Evolutionary conservation across 2,329 filamentous ascomycete genomes (phyloP).

Genomic region (Verticillium dahliae): DNA sequence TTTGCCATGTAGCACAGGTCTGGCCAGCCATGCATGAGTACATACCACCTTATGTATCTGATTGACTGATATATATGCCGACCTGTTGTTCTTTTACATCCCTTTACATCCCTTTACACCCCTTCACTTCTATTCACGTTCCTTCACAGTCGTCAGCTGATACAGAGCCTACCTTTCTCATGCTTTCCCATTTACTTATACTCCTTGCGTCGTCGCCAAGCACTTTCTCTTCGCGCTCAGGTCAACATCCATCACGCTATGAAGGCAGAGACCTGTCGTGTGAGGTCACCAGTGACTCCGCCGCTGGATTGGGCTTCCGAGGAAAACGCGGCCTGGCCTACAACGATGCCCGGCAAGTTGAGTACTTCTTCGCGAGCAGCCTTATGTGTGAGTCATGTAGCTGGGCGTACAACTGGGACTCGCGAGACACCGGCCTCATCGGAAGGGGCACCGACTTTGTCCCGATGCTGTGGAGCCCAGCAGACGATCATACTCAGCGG

Average conservation of each 20-base stretch:
- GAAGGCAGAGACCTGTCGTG: background rate
- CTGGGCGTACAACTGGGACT: slow-evolving; percentile 68
- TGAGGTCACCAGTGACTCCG: background rate
- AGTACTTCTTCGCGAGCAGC: slow-evolving; percentile 36
- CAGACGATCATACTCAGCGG: slow-evolving; percentile 30
- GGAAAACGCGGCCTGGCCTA: slow-evolving; percentile 63
- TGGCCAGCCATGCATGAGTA: too few species aligned
- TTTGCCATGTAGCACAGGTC: too few species aligned
- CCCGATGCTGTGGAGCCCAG: slow-evolving; percentile 60
- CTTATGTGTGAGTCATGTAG: slow-evolving; percentile 30
- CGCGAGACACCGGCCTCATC: slow-evolving; percentile 32
- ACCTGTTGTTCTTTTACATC: too few species aligned
- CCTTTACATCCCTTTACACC: too few species aligned
- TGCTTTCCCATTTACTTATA: background rate
- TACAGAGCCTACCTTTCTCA: background rate
- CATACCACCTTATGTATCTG: too few species aligned
- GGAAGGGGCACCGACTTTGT: slow-evolving; percentile 46
- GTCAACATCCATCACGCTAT: background rate
- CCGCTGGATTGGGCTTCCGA: background rate
- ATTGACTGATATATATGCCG: too few species aligned
- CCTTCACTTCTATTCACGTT: too few species aligned
- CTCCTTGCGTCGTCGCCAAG: background rate
- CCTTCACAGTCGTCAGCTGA: too few species aligned
- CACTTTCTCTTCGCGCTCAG: background rate
- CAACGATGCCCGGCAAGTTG: slow-evolving; percentile 51